Base-by-base conservation (phyloP, 768 basidiomycete genomes). In the Rubroboletus satanas region DNA sequence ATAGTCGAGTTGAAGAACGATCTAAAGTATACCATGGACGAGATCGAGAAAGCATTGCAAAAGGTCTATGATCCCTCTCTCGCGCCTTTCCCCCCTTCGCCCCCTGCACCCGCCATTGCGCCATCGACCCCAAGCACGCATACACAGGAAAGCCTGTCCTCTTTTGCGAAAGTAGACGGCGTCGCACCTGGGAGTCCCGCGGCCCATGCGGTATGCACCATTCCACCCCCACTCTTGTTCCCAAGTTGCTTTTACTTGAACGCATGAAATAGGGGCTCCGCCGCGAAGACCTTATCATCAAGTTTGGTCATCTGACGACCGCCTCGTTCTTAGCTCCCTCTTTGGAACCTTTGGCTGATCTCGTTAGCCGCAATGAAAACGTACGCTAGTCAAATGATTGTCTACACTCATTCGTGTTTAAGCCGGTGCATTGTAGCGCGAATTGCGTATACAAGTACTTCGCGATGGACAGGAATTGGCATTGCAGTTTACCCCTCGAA, bases 1-100 rank as follows among this genome's bases (percentile, higher is more conserved):
- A 82, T 95, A n/a, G 84, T 89, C 49, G 82, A 90, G 66, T 74
- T 94, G 46, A 77, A 84, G 54, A 97, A 94, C 63, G 95, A 98
- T 66, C 75, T 87, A 55, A 77, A 74, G 17, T 76, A 68, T 32
- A 72, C 90, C 10, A 87, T 83, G 74, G 78, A 85, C 59, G 77
- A 80, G 44, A 83, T 97, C 52, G 83, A 77, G 31, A 77, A 78
- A 49, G 84, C 83, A 0, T 69, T 98, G 43, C 83, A 93, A 67
- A 73, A 70, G 1, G 82, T 93, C 10, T 93, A 88, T 67, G 78
- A 82, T 61, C 82, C 73, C 1, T 54, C 66, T 15, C 52, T 62
- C n/a, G 54, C 36, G 26, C 52, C 51, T 42, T 53, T 56, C 14
- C 4, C 21, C 21, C 2, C 49, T 29, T 28, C 48, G 8, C 39